A percentile compares a stretch with the other conserved stretches of the same genome.
These are phyloP conservation scores for Saccharomycopsis microspora DNA, from an alignment of 805 yeast species.

Conservation along the genomic window DNA sequence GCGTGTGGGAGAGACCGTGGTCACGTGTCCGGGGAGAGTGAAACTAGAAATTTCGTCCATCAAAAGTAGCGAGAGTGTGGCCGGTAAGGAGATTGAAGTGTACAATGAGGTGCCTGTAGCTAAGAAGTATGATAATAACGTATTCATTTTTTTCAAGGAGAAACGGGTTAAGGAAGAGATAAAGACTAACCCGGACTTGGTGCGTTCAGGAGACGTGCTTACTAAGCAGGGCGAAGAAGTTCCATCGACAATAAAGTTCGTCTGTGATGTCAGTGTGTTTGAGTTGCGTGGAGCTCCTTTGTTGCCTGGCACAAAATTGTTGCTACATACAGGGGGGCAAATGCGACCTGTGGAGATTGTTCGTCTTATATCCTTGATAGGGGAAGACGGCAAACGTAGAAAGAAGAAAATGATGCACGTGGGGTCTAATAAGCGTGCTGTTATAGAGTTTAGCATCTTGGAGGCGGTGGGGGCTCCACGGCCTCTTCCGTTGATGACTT, in stretches of 20 bases:
- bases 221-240: conserved; percentile 34
- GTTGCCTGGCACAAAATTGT: conserved; percentile 67
- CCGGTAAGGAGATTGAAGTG: conserved; percentile 11
- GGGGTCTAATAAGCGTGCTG: conserved; percentile 46
- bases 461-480: conserved; percentile 21
- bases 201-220: conserved; percentile 59
- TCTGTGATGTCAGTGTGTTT: conserved; percentile 53
- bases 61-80: conserved; percentile 8
- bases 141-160: conserved; percentile 13
- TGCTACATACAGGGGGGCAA: conserved; percentile 65
- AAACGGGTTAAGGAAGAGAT: conserved; percentile 13
- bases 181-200: conserved; percentile 29
- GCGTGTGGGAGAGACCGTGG: conserved; percentile 59
- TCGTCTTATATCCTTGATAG: conserved; percentile 27
- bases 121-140: conserved; percentile 15
- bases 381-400: conserved; percentile 21
- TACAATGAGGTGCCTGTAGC: conserved; percentile 9
- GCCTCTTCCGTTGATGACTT: conserved; percentile 41
- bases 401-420: conserved; percentile 43
- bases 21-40: conserved; percentile 41
- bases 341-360: conserved; percentile 58
- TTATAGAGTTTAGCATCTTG: conserved; percentile 32
- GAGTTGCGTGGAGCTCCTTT: conserved; percentile 59
- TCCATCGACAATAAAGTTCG: conserved; percentile 35
- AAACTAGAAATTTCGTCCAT: conserved; percentile 9